Percentiles rank a stretch among this genome's conserved stretches.
phyloP scores from a whole-genome alignment of 2,329 filamentous ascomycete species.

The Venturia asperata region DNA sequence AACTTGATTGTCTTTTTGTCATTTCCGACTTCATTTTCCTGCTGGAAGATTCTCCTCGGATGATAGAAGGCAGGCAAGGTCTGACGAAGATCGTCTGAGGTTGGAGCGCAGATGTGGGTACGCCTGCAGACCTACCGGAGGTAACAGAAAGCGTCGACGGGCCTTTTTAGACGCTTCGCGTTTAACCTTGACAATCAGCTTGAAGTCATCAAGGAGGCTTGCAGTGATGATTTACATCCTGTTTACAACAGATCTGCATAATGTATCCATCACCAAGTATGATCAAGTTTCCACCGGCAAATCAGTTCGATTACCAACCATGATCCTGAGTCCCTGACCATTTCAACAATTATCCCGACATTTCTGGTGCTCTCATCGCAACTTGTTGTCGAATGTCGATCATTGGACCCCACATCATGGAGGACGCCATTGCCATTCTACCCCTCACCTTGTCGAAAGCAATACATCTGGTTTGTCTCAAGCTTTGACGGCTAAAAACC shows the following conservation, averaged over 20 bases:
- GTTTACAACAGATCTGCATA: neutral
- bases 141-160: conserved; percentile 64
- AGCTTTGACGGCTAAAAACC: too few species aligned
- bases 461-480: too few species aligned
- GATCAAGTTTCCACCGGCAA: too few species aligned
- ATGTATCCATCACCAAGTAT: neutral
- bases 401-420: too few species aligned
- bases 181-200: conserved; percentile 67
- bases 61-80: conserved; percentile 21
- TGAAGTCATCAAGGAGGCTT: conserved; percentile 66
- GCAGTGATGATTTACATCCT: conserved; percentile 30
- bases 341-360: too few species aligned
- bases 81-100: conserved; percentile 30
- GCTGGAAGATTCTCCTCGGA: conserved; percentile 32
- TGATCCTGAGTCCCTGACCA: too few species aligned
- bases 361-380: too few species aligned
- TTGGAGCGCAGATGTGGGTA: conserved; percentile 72
- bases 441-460: too few species aligned
- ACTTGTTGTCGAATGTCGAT: too few species aligned
- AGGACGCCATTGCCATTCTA: too few species aligned
- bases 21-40: conserved; percentile 70
- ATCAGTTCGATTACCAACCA: too few species aligned
- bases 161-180: conserved; percentile 74
- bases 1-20: conserved; percentile 58
- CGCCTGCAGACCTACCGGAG: conserved; percentile 52